These are phyloP conservation scores for Colletotrichum sidae DNA, from an alignment of 2,329 filamentous ascomycete species.

Conservation along the genomic window DNA sequence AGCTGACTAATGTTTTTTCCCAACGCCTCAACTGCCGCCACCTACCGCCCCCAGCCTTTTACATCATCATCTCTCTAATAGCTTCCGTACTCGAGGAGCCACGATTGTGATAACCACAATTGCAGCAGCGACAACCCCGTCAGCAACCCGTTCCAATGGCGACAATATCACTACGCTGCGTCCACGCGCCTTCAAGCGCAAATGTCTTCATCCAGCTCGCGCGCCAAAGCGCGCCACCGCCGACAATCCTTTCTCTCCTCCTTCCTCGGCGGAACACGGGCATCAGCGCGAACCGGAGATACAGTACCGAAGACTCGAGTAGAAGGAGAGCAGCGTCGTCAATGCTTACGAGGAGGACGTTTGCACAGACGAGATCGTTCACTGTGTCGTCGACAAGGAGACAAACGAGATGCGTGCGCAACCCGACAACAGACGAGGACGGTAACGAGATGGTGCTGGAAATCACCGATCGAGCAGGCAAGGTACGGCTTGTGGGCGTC, in stretches of 20 bases:
- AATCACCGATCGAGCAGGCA: slow-evolving; percentile 85
- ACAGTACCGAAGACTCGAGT: background rate
- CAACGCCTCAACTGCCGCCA: slow-evolving; percentile 25
- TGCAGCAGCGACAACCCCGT: background rate
- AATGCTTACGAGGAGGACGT: background rate
- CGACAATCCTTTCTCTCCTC: slow-evolving; percentile 52
- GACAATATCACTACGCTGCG: slow-evolving; percentile 48
- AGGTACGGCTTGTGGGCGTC: slow-evolving; percentile 62
- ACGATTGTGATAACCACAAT: background rate
- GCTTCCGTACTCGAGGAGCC: background rate
- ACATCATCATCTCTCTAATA: slow-evolving; percentile 29
- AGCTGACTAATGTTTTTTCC: slow-evolving; percentile 28
- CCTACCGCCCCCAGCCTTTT: slow-evolving; percentile 36
- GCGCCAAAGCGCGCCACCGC: slow-evolving; percentile 44
- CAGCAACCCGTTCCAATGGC: slow-evolving; percentile 42
- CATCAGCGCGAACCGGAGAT: background rate
- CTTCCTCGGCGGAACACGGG: slow-evolving; percentile 40
- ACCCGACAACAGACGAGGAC: slow-evolving; percentile 83
- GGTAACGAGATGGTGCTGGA: slow-evolving; percentile 86
- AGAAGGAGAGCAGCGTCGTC: slow-evolving; percentile 5
- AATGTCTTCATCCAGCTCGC: slow-evolving; percentile 56
- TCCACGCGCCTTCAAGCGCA: slow-evolving; percentile 52
- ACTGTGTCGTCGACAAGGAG: slow-evolving; percentile 48
- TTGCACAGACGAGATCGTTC: slow-evolving; percentile 46
- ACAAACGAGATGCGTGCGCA: slow-evolving; percentile 67